These are phyloP conservation scores for Alloascoidea africana DNA, from an alignment of 805 yeast genomes.

Conservation along the genomic window DNA sequence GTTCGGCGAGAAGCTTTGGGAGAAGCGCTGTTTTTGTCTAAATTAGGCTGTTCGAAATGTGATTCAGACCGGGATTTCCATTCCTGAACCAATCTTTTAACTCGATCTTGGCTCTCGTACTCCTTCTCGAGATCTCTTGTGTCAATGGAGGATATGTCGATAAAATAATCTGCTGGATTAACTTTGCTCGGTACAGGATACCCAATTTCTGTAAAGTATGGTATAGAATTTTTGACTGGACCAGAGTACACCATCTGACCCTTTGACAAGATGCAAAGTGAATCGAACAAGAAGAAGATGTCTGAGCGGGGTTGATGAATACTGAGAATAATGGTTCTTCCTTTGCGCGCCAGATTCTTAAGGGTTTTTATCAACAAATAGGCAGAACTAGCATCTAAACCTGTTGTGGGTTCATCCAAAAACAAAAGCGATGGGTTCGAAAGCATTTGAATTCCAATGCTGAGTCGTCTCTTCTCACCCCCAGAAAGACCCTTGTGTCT, in stretches of 20 bases:
- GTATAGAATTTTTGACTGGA: slow-evolving; percentile 25
- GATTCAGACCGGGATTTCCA: slow-evolving; percentile 19
- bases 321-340: slow-evolving; percentile 60
- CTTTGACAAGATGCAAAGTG: slow-evolving; percentile 52
- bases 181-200: slow-evolving; percentile 26
- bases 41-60: no score
- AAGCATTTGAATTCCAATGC: slow-evolving; percentile 64
- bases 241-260: slow-evolving; percentile 32
- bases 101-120: slow-evolving; percentile 17
- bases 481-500: slow-evolving; percentile 57
- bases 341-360: slow-evolving; percentile 37
- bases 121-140: slow-evolving; percentile 24
- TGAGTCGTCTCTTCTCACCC: slow-evolving; percentile 68
- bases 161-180: slow-evolving; percentile 48
- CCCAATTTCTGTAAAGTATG: slow-evolving; percentile 35
- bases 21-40: background rate
- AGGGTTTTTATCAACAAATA: slow-evolving; percentile 45
- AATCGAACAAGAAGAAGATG: slow-evolving; percentile 53
- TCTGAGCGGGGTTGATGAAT: slow-evolving; percentile 81
- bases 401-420: slow-evolving; percentile 83
- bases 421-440: slow-evolving; percentile 65
- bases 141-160: slow-evolving; percentile 45
- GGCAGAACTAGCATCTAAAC: slow-evolving; percentile 70
- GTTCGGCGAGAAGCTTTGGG: slow-evolving; percentile 9
- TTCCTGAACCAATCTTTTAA: slow-evolving; percentile 17